Base-by-base conservation (phyloP, 2,329 filamentous ascomycete species). In the Xylariaceae sp. region DNA sequence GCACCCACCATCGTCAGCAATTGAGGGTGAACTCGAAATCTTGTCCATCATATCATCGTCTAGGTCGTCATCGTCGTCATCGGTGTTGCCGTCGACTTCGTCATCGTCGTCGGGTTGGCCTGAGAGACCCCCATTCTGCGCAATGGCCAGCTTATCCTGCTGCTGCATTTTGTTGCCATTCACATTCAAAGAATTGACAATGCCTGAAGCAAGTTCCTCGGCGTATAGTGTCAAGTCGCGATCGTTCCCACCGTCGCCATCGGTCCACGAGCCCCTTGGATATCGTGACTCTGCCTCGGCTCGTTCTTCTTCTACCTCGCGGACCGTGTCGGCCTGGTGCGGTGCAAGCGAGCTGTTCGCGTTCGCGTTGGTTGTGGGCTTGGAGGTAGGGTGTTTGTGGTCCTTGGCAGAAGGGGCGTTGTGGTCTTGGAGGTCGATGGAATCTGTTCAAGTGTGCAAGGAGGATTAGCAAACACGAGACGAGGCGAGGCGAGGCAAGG, bases 11-110 rank as follows among this genome's bases (percentile, higher is more conserved):
- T 97, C 92, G 79, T 95, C 91, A 43, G 41, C 41, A 73, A 99
- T 99, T 65, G 92, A 97, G 69, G 94, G 94, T 66, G 92, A 97
- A 73, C 92, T 97, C 66, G 92, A 97, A 62, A 99, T 96, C 73
- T 94, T 94, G 76, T 97, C 94, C 88, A 95, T 90, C 85, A 96
- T 85, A 72, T 97, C 92, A 72, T 96, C 79, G 67, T 95, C 91
- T 70, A 91, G 75, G 65, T 88, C 81, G 63, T 88, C 87, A 56
- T 89, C 88, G 64, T 40, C 42, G 7, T 45, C 41, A 13, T 58
- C 56, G 37, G 86, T 85, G 46, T 83, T 84, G 61, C 83, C 82
- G 63, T 87, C 81, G 65, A 83, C 73, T 59, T 89, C 85, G 45
- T 80, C 83, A 59, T 87, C 85, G 62, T 82, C 79, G 53, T 60